Evolutionary conservation across 2,329 filamentous ascomycete genomes (phyloP).

Genomic region (Microcera coccophila): DNA sequence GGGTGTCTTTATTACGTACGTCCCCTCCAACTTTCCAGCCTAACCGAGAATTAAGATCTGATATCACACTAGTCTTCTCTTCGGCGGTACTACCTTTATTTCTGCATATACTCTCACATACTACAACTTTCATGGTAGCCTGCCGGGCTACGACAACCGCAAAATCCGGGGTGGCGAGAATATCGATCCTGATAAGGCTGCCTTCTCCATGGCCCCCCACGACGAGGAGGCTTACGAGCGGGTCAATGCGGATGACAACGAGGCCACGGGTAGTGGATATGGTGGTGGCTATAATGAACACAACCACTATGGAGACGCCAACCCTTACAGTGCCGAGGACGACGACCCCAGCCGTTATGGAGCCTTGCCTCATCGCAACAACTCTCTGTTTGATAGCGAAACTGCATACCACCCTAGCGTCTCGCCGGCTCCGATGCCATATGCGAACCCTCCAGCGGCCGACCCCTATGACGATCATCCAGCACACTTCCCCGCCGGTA

Average conservation of each 20-base stretch:
- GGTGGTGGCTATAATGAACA: conserved; percentile 31
- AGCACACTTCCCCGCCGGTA: conserved; percentile 52
- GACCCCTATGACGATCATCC: conserved; percentile 35
- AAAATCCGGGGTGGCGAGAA: conserved; percentile 42
- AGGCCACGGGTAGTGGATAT: conserved; percentile 28
- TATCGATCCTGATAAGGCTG: conserved; percentile 66
- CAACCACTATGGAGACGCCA: conserved; percentile 35
- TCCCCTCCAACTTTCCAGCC: conserved; percentile 8
- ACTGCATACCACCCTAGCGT: conserved; percentile 43
- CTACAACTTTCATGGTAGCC: conserved; percentile 57
- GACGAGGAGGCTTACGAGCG: conserved; percentile 63
- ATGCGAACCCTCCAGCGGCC: conserved; percentile 22
- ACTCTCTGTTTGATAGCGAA: conserved; percentile 48
- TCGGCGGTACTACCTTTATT: conserved; percentile 49
- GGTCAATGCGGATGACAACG: conserved; percentile 54
- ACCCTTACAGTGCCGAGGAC: conserved; percentile 38
- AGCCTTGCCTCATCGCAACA: conserved; percentile 34
- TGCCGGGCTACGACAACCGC: conserved; percentile 58
- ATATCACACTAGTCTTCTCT: conserved; percentile 49
- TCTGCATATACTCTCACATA: conserved; percentile 59
- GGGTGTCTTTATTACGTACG: conserved; percentile 61
- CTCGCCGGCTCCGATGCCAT: conserved; percentile 19
- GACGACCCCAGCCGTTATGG: conserved; percentile 40
- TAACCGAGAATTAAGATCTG: conserved; percentile 1
- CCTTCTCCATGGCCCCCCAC: conserved; percentile 64